Conservation (phyloP, 179 eudicot species). For the Beta corolliflora region DNA sequence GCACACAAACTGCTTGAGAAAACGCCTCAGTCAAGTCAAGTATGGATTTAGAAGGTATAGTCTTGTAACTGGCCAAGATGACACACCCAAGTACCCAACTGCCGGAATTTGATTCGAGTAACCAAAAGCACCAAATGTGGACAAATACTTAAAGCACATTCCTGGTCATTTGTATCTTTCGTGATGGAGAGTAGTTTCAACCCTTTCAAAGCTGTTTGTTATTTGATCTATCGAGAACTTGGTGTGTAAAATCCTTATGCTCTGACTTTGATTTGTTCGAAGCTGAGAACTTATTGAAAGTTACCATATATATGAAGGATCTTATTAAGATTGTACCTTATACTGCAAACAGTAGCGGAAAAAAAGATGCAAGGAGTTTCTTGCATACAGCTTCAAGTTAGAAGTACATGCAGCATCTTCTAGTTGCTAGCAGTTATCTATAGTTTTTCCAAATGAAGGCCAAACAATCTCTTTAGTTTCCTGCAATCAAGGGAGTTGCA, state of each 20-base stretch:
- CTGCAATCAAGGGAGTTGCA: neutral
- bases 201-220: too few species aligned
- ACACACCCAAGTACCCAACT: too few species aligned
- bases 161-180: neutral
- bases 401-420: neutral
- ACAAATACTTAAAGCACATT: neutral
- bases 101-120: neutral
- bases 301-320: neutral
- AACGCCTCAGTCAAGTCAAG: neutral
- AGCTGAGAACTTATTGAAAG: neutral
- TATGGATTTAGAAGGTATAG: neutral
- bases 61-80: neutral
- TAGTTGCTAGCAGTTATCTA: neutral
- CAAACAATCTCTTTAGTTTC: neutral
- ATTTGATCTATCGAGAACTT: neutral
- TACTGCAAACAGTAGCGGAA: too few species aligned
- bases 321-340: neutral
- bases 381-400: neutral
- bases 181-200: neutral
- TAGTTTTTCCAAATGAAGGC: neutral
- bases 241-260: neutral
- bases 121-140: neutral
- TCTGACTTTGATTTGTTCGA: neutral
- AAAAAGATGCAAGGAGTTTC: too few species aligned
- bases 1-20: constrained; percentile 7